Evolutionary conservation across 768 basidiomycete species (phyloP), one percentile per base, ranked within the genome.

Genomic region (Lactarius evosmus): DNA sequence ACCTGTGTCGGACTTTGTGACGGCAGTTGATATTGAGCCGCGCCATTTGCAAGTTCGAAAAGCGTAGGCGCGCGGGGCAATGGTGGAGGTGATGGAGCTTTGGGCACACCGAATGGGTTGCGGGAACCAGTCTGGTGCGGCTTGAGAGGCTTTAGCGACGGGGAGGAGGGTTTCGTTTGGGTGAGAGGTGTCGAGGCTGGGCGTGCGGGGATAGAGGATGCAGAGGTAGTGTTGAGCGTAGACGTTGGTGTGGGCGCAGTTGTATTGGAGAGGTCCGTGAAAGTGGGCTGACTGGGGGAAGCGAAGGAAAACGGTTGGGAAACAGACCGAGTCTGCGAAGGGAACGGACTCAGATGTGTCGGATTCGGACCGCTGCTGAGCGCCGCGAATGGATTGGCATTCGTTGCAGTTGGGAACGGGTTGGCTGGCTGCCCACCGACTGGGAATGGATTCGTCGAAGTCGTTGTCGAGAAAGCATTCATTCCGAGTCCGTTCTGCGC

Each of bases 111-210:
- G 67, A 99, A 99, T 3, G 97, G 97, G 80, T 99, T 99, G 69
- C 85, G 87, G 7, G 93, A 92, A 30, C 97, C 96, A 3, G 97
- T 99, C 73, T 89, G 86, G 73, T 98, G 95, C 7, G 94, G 81
- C 69, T 85, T 87, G 30, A 98, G 82, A 7, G 86, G 85, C 70
- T 87, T 85, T 2, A 81, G 78, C 3, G 77, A 67, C 40, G 82
- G 80, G 5, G 82, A 81, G 7, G 67, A 63, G 2, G 80, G 76
- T 7, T 71, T 70, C 33, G 72, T 66, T 32, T 76, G 69, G 49
- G 80, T 82, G 25, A 88, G 79, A 9, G 91, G 91, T 1, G 91
- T 90, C 1, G 91, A 92, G 0, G 84, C 85, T 17, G 87, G 87
- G 6, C 88, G 85, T 22, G 80, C 71, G 36, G 83, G 87, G 2